A percentile compares a stretch with the other conserved stretches of the same genome.
These are phyloP conservation scores for Trypethelium eluteriae DNA, from an alignment of 495 filamentous ascomycete genomes.

Conservation along the genomic window DNA sequence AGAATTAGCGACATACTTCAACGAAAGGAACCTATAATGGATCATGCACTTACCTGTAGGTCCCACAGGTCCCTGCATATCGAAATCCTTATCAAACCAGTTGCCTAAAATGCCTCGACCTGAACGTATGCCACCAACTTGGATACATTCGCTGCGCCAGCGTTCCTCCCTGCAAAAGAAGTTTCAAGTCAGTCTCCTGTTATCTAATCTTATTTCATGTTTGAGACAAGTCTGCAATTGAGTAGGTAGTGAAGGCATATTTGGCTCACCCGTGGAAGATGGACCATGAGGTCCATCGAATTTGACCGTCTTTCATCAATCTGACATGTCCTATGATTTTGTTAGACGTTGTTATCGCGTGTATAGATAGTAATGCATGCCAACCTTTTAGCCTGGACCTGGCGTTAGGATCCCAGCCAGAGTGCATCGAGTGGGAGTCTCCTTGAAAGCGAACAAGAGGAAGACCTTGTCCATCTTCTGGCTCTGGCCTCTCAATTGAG, in stretches of 20 bases:
- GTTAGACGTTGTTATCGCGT: not conserved
- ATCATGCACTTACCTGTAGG: slow-evolving; percentile 37
- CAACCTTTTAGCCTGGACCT: slow-evolving; percentile 45
- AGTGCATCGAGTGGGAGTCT: slow-evolving; percentile 46
- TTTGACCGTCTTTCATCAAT: slow-evolving; percentile 54
- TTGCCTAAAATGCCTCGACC: slow-evolving; percentile 54
- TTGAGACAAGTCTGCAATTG: not conserved
- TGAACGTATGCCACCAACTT: slow-evolving; percentile 52
- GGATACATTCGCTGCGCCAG: slow-evolving; percentile 60
- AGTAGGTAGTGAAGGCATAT: not conserved
- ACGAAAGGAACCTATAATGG: not conserved
- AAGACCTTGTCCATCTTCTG: slow-evolving; percentile 43
- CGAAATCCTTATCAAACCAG: slow-evolving; percentile 62
- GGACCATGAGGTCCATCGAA: slow-evolving; percentile 58
- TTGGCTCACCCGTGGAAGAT: slow-evolving; percentile 43
- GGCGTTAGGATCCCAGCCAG: slow-evolving; percentile 52
- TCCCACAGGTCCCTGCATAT: slow-evolving; percentile 53
- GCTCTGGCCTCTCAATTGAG: slow-evolving; percentile 44
- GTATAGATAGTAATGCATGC: not conserved
- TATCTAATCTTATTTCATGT: not conserved
- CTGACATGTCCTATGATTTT: slow-evolving; percentile 44
- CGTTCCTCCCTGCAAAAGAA: slow-evolving; percentile 40
- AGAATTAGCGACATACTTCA: not conserved
- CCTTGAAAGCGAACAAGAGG: slow-evolving; percentile 56
- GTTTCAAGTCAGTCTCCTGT: slow-evolving; percentile 13